Conservation (phyloP, 371 early-diverging fungal genomes). For the Umbelopsis sp. region DNA sequence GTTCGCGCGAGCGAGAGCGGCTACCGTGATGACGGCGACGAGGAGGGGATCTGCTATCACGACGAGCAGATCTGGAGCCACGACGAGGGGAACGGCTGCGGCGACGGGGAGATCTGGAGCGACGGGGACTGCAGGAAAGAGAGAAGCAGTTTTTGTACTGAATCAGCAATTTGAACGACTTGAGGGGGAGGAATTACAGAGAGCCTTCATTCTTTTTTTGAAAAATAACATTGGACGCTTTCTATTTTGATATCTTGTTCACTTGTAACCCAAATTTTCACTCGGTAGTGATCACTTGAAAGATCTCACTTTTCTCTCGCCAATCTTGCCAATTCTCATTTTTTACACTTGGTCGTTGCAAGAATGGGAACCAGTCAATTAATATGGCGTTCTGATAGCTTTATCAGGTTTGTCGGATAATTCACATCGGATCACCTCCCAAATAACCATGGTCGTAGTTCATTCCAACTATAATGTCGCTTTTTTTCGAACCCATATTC, state of each 20-base stretch:
- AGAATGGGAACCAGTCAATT: constrained; percentile 18
- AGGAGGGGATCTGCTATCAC: constrained; percentile 36
- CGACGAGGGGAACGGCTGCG: constrained; percentile 37
- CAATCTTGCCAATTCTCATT: constrained; percentile 9
- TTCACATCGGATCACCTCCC: no score
- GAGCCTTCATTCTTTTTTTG: constrained; percentile 4
- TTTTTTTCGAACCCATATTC: no score
- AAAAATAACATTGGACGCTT: not conserved
- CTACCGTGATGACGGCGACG: constrained; percentile 38
- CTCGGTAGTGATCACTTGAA: constrained; percentile 13
- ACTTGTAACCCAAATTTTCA: constrained; percentile 10
- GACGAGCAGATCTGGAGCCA: constrained; percentile 28
- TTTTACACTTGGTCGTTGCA: constrained; percentile 17
- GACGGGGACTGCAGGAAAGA: constrained; percentile 25
- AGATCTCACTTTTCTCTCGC: constrained; percentile 10
- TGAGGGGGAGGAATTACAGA: not conserved
- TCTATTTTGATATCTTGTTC: constrained; percentile 6
- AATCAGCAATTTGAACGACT: constrained; percentile 18
- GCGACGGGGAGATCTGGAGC: constrained; percentile 32
- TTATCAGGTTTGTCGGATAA: not conserved
- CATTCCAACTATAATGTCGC: no score
- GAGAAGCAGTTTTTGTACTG: constrained; percentile 1
- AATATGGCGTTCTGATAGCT: constrained; percentile 12
- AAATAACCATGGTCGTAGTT: no score
- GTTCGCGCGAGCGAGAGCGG: constrained; percentile 36